A percentile compares a stretch with the other conserved stretches of the same genome.
Conservation (phyloP, 371 early-diverging fungal species). For the Sporodiniella umbellata region DNA sequence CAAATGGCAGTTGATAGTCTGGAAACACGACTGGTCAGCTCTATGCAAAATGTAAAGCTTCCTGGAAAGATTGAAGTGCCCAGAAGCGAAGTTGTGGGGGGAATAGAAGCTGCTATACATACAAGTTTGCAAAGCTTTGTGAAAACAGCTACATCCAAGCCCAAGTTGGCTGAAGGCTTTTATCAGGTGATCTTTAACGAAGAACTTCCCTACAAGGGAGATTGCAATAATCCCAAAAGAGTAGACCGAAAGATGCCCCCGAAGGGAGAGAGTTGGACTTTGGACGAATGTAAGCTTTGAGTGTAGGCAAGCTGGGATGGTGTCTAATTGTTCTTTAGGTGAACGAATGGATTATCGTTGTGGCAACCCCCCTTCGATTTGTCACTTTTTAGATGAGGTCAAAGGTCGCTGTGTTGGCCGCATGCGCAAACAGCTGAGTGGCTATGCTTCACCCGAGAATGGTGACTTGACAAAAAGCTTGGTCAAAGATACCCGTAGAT, state of each 20-base stretch:
- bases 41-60: slow-evolving; percentile 22
- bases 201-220: slow-evolving; percentile 60
- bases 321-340: slow-evolving; percentile 12
- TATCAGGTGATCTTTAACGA: slow-evolving; percentile 54
- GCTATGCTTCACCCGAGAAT: slow-evolving; percentile 32
- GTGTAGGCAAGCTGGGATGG: not conserved
- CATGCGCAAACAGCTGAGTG: slow-evolving; percentile 31
- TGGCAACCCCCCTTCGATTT: slow-evolving; percentile 68
- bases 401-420: slow-evolving; percentile 41
- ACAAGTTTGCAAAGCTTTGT: slow-evolving; percentile 16
- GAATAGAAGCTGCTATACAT: slow-evolving; percentile 18
- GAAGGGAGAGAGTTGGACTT: slow-evolving; percentile 50
- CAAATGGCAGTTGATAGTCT: slow-evolving; percentile 27
- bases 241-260: slow-evolving; percentile 53
- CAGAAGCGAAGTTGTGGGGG: slow-evolving; percentile 29
- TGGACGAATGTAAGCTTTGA: slow-evolving; percentile 50
- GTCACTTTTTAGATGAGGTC: slow-evolving; percentile 50
- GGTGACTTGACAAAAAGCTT: slow-evolving; percentile 37
- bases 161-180: slow-evolving; percentile 36
- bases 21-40: slow-evolving; percentile 24
- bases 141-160: slow-evolving; percentile 14
- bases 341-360: slow-evolving; percentile 61
- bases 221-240: slow-evolving; percentile 57
- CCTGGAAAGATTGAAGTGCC: slow-evolving; percentile 24
- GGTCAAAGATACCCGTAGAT: slow-evolving; percentile 26